Evolutionary conservation across 352 stramenopile species (phyloP).

Genomic region (Phytophthora litchii): DNA sequence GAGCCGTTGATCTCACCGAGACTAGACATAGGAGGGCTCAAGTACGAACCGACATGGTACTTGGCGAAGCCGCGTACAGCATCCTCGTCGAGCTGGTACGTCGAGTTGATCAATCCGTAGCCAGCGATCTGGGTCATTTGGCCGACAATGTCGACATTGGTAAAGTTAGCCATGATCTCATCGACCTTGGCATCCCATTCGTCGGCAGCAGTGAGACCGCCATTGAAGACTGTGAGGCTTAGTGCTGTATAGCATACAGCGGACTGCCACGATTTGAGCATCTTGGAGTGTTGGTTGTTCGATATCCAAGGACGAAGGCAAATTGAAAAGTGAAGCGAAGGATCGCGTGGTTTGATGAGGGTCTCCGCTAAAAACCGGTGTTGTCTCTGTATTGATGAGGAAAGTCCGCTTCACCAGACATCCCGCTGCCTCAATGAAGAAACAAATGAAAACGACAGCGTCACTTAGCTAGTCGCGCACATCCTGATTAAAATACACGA

Average conservation of each 20-base stretch:
- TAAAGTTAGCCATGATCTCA: slow-evolving; percentile 34
- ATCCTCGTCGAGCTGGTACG: slow-evolving; percentile 60
- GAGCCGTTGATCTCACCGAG: slow-evolving; percentile 13
- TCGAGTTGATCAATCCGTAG: slow-evolving; percentile 59
- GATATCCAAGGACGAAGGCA: slow-evolving; percentile 16
- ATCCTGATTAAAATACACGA: not conserved
- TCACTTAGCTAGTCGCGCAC: not conserved
- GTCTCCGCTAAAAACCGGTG: not conserved
- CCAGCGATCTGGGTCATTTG: slow-evolving; percentile 91
- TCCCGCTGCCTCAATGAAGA: not conserved
- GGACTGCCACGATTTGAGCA: slow-evolving; percentile 32
- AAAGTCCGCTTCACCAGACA: not conserved
- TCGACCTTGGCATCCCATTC: slow-evolving; percentile 30
- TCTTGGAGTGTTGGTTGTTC: slow-evolving; percentile 16
- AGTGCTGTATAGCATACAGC: slow-evolving; percentile 24
- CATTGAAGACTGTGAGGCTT: slow-evolving; percentile 19
- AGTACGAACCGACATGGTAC: slow-evolving; percentile 83
- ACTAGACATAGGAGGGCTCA: slow-evolving; percentile 56
- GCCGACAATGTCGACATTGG: slow-evolving; percentile 51
- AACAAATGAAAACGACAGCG: not conserved
- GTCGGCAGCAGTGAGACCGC: slow-evolving; percentile 12
- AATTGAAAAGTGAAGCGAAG: slow-evolving; percentile 32
- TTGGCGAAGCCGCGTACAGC: slow-evolving; percentile 61
- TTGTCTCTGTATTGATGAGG: not conserved
- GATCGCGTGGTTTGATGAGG: no score